These are phyloP conservation scores for Trypanosomatidae sp. DNA, from an alignment of 208 protist species.

Conservation along the genomic window DNA sequence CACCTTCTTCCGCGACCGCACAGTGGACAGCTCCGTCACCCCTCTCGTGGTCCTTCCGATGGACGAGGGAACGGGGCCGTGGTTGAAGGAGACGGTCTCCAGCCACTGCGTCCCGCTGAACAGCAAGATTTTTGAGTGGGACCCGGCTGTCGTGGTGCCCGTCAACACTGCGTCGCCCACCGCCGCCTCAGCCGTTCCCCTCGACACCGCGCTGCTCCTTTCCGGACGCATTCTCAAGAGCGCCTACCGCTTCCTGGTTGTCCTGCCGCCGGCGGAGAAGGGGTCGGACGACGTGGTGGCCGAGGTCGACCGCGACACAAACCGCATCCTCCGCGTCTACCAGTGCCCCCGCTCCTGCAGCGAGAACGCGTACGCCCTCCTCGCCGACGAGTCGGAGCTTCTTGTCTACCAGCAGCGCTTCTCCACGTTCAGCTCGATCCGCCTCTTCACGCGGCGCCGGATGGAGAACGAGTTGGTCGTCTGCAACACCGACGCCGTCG, in stretches of 20 bases:
- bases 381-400: constrained; percentile 78
- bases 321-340: constrained; percentile 62
- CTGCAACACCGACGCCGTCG: constrained; percentile 29
- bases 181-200: constrained; percentile 18
- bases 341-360: constrained; percentile 62
- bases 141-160: constrained; percentile 43
- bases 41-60: constrained; percentile 70
- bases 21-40: constrained; percentile 24
- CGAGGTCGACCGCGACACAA: constrained; percentile 47
- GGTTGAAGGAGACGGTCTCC: constrained; percentile 77
- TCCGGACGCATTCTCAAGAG: constrained; percentile 58
- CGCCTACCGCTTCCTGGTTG: constrained; percentile 56
- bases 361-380: constrained; percentile 69
- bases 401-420: constrained; percentile 80
- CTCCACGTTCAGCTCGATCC: constrained; percentile 58
- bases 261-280: constrained; percentile 51
- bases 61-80: constrained; percentile 83
- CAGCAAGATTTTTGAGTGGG: constrained; percentile 55
- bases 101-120: constrained; percentile 38
- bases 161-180: constrained; percentile 16
- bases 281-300: constrained; percentile 68
- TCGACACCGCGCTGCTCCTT: constrained; percentile 50
- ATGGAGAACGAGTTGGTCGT: constrained; percentile 41
- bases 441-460: constrained; percentile 39
- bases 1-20: constrained; percentile 22